Percentiles rank a stretch among this genome's conserved stretches.
Evolutionary conservation across 2,329 filamentous ascomycete species (phyloP).

Genomic region (Penicillium sp.): DNA sequence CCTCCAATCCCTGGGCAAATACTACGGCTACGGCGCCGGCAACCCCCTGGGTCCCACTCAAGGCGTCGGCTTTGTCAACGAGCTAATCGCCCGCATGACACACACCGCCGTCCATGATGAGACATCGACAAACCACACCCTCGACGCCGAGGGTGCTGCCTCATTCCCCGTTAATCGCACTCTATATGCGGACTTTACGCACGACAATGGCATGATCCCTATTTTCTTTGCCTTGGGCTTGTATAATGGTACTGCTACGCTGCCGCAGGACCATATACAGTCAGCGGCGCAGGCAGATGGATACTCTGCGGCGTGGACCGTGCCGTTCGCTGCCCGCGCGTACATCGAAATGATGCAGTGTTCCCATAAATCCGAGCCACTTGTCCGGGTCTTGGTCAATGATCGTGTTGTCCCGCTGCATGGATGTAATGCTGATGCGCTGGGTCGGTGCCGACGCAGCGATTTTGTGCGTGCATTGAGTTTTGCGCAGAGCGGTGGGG

Average conservation of each 20-base stretch:
- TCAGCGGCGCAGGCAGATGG: slow-evolving; percentile 62
- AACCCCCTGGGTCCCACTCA: slow-evolving; percentile 80
- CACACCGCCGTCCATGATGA: slow-evolving; percentile 68
- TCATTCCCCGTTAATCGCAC: slow-evolving; percentile 73
- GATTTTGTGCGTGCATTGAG: slow-evolving; percentile 74
- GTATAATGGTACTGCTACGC: slow-evolving; percentile 66
- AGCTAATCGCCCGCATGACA: slow-evolving; percentile 81
- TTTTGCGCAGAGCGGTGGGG: slow-evolving; percentile 72
- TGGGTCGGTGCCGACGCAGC: slow-evolving; percentile 71
- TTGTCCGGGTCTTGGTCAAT: slow-evolving; percentile 80
- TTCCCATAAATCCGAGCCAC: slow-evolving; percentile 57
- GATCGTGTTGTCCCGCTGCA: slow-evolving; percentile 75
- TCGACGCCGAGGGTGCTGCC: slow-evolving; percentile 62
- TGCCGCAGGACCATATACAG: slow-evolving; percentile 55
- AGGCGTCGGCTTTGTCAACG: slow-evolving; percentile 85
- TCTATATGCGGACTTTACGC: slow-evolving; percentile 87
- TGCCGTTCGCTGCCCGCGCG: slow-evolving; percentile 78
- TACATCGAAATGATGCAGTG: slow-evolving; percentile 90
- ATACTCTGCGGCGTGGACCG: slow-evolving; percentile 75
- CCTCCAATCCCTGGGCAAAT: slow-evolving; percentile 77
- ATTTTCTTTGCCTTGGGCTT: slow-evolving; percentile 78
- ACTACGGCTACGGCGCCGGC: slow-evolving; percentile 77
- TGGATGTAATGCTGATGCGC: slow-evolving; percentile 69
- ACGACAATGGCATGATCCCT: slow-evolving; percentile 84
- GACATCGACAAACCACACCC: slow-evolving; percentile 76